phyloP scores from a whole-genome alignment of 192 early-diverging fungal species.

The Umbelopsis sp. region DNA sequence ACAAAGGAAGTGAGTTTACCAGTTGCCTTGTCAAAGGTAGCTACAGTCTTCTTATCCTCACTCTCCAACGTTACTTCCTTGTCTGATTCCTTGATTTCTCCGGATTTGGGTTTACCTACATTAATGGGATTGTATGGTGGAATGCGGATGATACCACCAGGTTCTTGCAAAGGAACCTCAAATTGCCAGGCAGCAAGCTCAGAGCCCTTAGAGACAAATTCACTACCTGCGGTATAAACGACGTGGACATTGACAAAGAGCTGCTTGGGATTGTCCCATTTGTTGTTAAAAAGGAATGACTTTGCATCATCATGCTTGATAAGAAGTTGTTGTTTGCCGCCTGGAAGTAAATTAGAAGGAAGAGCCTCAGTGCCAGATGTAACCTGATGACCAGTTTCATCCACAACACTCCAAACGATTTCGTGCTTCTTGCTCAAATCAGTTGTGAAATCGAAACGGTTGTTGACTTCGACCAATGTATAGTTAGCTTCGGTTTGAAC shows the following conservation, averaged over 20 bases:
- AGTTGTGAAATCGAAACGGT: conserved; percentile 8
- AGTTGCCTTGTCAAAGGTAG: background rate
- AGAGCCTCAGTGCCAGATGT: background rate
- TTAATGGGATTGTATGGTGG: background rate
- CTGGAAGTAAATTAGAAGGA: conserved; percentile 2
- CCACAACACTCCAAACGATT: background rate
- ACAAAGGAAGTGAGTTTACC: background rate
- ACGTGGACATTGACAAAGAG: background rate
- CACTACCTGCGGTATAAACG: background rate
- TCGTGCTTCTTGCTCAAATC: background rate
- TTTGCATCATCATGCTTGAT: background rate
- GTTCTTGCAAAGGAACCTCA: conserved; percentile 1
- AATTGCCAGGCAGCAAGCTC: conserved; percentile 2
- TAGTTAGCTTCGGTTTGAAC: background rate
- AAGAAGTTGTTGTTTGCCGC: background rate
- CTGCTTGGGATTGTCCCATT: background rate
- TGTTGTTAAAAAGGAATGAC: background rate
- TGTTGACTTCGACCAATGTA: conserved; percentile 13
- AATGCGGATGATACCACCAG: background rate
- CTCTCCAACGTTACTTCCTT: background rate
- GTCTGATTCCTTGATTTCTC: background rate
- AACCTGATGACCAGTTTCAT: background rate
- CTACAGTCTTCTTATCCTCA: background rate
- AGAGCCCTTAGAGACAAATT: background rate
- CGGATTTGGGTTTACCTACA: background rate